phyloP scores from a whole-genome alignment of 208 protist species.

The Crithidia mellificae region DNA sequence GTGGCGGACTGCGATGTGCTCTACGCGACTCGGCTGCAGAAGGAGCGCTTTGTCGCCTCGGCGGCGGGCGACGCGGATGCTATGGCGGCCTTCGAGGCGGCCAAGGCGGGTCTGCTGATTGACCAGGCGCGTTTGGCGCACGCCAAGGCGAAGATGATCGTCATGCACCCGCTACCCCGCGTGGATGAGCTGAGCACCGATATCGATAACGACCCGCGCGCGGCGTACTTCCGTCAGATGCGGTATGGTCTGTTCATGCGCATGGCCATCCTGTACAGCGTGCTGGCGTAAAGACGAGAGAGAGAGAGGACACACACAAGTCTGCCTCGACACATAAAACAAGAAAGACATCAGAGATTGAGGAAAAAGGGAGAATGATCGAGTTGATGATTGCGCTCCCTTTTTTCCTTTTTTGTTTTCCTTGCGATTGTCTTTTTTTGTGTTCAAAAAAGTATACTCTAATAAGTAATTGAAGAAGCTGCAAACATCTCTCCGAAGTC shows the following conservation, averaged over 20 bases:
- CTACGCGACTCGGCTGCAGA: conserved; percentile 97
- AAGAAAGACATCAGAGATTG: too few species aligned
- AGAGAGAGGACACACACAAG: too few species aligned
- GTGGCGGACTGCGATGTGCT: conserved; percentile 95
- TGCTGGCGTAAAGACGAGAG: conserved; percentile 51
- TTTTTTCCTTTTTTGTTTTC: background rate
- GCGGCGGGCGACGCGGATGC: conserved; percentile 48
- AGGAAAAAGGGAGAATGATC: too few species aligned
- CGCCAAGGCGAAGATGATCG: conserved; percentile 91
- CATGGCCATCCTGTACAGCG: conserved; percentile 96
- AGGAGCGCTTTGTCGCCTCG: conserved; percentile 92
- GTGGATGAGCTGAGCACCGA: conserved; percentile 95
- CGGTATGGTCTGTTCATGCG: conserved; percentile 97
- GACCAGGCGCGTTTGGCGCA: conserved; percentile 63
- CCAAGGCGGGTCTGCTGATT: conserved; percentile 79
- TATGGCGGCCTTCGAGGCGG: conserved; percentile 82
- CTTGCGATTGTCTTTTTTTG: too few species aligned
- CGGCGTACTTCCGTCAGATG: conserved; percentile 98
- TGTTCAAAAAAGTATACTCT: too few species aligned
- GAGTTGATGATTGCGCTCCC: background rate
- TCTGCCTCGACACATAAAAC: too few species aligned
- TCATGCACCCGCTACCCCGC: conserved; percentile 98
- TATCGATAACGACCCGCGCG: conserved; percentile 93
- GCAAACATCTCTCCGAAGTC: too few species aligned
- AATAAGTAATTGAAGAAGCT: too few species aligned